Conservation (phyloP, 2,329 filamentous ascomycete genomes). For the Chrysoporthe puriensis region DNA sequence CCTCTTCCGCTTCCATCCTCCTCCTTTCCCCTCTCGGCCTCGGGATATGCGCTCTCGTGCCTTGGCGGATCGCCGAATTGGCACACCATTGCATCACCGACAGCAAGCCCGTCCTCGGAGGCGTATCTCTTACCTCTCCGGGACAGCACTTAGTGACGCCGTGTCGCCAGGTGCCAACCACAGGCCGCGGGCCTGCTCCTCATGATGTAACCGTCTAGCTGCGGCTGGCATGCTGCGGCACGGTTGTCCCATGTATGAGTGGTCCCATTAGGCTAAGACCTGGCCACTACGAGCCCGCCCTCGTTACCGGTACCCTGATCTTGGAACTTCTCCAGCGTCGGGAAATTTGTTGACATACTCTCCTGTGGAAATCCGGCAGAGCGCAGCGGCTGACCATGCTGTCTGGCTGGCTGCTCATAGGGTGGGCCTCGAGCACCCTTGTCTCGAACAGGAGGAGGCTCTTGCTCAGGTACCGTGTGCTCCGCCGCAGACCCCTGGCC, state of each 20-base stretch:
- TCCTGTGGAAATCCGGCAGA: constrained; percentile 8
- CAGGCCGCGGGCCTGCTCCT: background rate
- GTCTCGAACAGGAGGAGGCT: constrained; percentile 7
- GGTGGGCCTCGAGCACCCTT: background rate
- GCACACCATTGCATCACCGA: background rate
- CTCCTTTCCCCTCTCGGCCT: background rate
- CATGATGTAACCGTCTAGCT: constrained; percentile 8
- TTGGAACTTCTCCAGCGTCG: constrained; percentile 17
- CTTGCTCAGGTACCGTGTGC: constrained; percentile 5
- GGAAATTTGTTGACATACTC: constrained; percentile 22
- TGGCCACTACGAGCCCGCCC: constrained; percentile 21
- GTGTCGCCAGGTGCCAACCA: background rate
- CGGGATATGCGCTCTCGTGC: background rate
- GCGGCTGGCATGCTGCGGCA: constrained; percentile 25
- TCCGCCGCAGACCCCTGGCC: background rate
- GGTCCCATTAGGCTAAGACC: constrained; percentile 23
- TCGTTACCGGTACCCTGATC: constrained; percentile 23
- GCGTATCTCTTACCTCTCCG: background rate
- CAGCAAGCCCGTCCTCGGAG: background rate
- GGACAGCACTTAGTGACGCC: background rate
- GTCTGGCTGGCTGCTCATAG: background rate
- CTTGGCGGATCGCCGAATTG: background rate
- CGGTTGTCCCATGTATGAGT: constrained; percentile 22
- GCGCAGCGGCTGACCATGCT: background rate
- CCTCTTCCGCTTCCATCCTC: too few species aligned